Evolutionary conservation across 148 eudicot species (phyloP), one percentile per base, ranked within the genome.

Genomic region (Cornus suecica): DNA sequence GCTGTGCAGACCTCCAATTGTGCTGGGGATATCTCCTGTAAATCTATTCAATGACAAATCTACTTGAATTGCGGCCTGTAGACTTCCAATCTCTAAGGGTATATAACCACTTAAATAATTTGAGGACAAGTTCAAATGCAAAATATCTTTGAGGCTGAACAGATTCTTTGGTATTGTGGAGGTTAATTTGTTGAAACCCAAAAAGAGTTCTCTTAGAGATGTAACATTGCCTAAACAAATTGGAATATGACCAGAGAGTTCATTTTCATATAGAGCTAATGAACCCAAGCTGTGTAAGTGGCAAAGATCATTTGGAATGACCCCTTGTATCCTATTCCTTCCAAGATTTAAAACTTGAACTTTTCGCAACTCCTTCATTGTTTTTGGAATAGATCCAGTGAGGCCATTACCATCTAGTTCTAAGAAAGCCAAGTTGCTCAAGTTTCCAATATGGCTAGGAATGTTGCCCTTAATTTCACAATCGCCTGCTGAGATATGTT

Each of bases 391-490:
- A 8, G 20, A 3, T 23, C 83, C 83, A 27, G 28, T 75, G n/a
- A 82, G 65, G n/a, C 71, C 64, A 25, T 81, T 81, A 20, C 66
- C 80, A 3, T 0, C 0, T 25, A 81, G 70, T 63, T 4, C 3
- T 30, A 80, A 62, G 10, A 10, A 20, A 10, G 56, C 24, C 20
- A 80, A 42, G 31, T 67, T 27, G 14, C 71, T 80, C 23, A 75
- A 29, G 26, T 80, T 74, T 14, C 78, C 69, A 2, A 80, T 74
- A 51, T 80, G 75, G 2, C 30, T 28, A 4, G 82, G 82, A 74
- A 80, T 68, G 9, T 26, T 8, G 10, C 82, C 82, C 15, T 25
- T 62, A 31, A 80, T 60, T 31, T 24, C 31, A 52, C 65, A 42
- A 16, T 28, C 1, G 28, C 32, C 22, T 22, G 74, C 74, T n/a